A percentile compares a stretch with the other conserved stretches of the same genome.
These are phyloP conservation scores for Globisporangium nagaii DNA, from an alignment of 352 stramenopile species.

Conservation along the genomic window DNA sequence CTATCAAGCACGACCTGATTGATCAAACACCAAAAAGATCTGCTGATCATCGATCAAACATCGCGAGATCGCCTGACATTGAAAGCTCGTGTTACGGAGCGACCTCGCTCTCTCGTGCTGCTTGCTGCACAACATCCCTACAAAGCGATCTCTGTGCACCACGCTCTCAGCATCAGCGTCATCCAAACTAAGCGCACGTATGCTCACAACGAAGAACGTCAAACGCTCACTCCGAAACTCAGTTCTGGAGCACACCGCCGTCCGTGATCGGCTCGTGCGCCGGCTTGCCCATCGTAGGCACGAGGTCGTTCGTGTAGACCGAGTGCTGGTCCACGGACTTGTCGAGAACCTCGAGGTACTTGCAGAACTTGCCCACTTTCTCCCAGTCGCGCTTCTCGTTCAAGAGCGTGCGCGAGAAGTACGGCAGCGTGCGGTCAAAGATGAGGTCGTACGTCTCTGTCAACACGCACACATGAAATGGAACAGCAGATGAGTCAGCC, in stretches of 20 bases:
- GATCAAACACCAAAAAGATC: no score
- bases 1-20: no score
- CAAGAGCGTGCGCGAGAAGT: slow-evolving; percentile 45
- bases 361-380: slow-evolving; percentile 50
- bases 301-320: slow-evolving; percentile 50
- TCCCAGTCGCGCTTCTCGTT: slow-evolving; percentile 50
- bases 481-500: background rate
- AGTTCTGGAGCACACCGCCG: slow-evolving; percentile 32
- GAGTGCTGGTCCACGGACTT: slow-evolving; percentile 39
- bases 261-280: slow-evolving; percentile 31
- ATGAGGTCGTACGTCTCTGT: slow-evolving; percentile 43
- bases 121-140: no score
- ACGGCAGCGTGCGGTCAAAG: slow-evolving; percentile 42
- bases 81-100: no score
- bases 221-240: no score
- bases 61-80: no score
- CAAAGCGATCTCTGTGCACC: no score
- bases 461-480: background rate
- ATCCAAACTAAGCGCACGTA: no score
- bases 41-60: no score
- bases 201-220: no score
- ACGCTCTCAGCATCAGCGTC: no score
- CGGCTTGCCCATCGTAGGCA: slow-evolving; percentile 42
- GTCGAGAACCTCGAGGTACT: slow-evolving; percentile 47
- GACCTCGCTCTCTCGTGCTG: no score